Conservation (phyloP, 768 basidiomycete species). For the Mycena crocata region DNA sequence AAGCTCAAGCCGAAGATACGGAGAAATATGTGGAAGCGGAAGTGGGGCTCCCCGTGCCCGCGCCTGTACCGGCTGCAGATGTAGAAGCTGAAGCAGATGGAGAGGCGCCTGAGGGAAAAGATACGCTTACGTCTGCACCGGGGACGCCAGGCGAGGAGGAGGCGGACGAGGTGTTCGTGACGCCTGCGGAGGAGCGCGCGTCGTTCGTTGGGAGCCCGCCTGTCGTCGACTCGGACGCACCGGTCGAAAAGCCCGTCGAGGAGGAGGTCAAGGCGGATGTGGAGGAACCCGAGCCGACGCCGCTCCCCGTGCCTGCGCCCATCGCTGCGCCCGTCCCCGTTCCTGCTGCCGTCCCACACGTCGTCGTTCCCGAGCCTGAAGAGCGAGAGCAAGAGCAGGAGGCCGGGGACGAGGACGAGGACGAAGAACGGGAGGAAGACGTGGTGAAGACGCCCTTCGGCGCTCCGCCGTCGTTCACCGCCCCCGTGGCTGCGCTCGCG, state of each 20-base stretch:
- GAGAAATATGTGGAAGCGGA: not conserved
- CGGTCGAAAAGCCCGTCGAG: not conserved
- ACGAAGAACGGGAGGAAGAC: conserved; percentile 22
- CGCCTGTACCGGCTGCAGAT: not conserved
- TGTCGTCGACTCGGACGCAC: not conserved
- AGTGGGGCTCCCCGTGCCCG: not conserved
- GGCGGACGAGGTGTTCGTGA: conserved; percentile 11
- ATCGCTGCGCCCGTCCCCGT: not conserved
- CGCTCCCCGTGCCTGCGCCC: not conserved
- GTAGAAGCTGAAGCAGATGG: not conserved
- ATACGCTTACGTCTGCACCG: not conserved
- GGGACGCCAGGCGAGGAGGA: not conserved
- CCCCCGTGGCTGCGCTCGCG: not conserved
- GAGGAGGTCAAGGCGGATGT: not conserved
- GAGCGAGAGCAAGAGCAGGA: conserved; percentile 16
- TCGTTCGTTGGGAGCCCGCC: conserved; percentile 11
- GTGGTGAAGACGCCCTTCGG: conserved; percentile 15
- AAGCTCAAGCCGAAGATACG: not conserved
- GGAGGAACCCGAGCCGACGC: not conserved
- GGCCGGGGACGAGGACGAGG: too few relatives aligned
- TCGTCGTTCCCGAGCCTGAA: not conserved
- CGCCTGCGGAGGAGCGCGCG: conserved; percentile 13
- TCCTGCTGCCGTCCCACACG: not conserved
- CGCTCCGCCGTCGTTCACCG: not conserved
- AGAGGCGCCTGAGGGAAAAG: not conserved